Evolutionary conservation across 441 rosid genomes (phyloP).

Genomic region (Pelargonium myrrhifolium): DNA sequence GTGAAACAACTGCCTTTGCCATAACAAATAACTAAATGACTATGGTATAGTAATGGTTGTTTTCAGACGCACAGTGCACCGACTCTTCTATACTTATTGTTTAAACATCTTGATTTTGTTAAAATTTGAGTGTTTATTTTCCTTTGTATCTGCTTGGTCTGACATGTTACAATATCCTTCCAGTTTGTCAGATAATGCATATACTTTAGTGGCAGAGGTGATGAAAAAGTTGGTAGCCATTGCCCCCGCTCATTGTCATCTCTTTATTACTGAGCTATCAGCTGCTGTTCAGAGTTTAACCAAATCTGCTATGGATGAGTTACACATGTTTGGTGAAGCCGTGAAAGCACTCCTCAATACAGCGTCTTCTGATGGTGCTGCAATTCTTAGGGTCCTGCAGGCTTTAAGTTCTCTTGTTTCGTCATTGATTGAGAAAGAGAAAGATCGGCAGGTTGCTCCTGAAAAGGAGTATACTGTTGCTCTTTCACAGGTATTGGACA

Average conservation of each 20-base stretch:
- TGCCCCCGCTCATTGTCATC: slow-evolving; percentile 74
- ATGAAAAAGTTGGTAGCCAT: slow-evolving; percentile 80
- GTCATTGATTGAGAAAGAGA: slow-evolving; percentile 51
- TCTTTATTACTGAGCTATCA: slow-evolving; percentile 78
- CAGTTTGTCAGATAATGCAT: slow-evolving; percentile 96
- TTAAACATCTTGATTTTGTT: background rate
- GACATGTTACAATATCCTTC: slow-evolving; percentile 17
- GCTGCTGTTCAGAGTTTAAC: slow-evolving; percentile 65
- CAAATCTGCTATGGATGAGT: slow-evolving; percentile 78
- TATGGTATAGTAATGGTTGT: background rate
- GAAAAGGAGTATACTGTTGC: slow-evolving; percentile 52
- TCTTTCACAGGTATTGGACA: slow-evolving; percentile 59
- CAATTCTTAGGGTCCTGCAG: slow-evolving; percentile 85
- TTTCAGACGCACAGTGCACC: background rate
- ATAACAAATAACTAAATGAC: background rate
- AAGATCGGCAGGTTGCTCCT: slow-evolving; percentile 39
- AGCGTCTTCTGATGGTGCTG: slow-evolving; percentile 84
- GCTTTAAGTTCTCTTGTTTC: slow-evolving; percentile 76
- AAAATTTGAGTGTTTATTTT: background rate
- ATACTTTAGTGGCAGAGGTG: slow-evolving; percentile 82
- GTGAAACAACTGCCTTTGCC: background rate
- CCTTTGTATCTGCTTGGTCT: slow-evolving; percentile 11
- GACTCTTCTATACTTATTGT: background rate
- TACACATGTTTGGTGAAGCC: slow-evolving; percentile 72
- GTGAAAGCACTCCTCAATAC: slow-evolving; percentile 72